These are phyloP conservation scores for Phlyctochytrium bullatum DNA, from an alignment of 192 early-diverging fungal genomes.

Conservation along the genomic window DNA sequence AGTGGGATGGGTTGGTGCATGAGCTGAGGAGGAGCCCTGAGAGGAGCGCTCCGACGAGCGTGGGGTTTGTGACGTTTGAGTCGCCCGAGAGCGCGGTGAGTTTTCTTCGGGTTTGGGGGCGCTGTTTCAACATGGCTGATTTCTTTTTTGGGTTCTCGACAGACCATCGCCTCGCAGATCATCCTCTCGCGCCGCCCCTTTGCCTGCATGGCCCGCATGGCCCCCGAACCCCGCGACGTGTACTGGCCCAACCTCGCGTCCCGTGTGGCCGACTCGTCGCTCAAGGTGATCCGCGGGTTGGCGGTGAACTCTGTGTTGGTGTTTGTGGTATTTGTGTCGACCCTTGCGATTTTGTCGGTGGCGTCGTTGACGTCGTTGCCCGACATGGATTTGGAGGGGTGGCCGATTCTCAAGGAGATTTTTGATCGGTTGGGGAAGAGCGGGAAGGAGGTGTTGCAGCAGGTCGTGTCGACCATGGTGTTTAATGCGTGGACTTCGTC, in stretches of 20 bases:
- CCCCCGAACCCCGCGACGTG: constrained; percentile 56
- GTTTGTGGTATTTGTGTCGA: constrained; percentile 13
- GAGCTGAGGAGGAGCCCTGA: constrained; percentile 34
- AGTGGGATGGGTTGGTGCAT: constrained; percentile 39
- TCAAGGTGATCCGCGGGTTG: constrained; percentile 48
- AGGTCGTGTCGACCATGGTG: constrained; percentile 44
- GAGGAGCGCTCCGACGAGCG: constrained; percentile 35
- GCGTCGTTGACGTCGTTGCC: constrained; percentile 31
- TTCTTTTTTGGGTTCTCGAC: not conserved
- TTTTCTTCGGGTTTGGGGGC: no score
- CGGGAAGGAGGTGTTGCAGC: constrained; percentile 37
- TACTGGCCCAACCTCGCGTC: constrained; percentile 56
- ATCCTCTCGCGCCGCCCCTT: constrained; percentile 44
- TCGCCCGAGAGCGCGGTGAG: constrained; percentile 53
- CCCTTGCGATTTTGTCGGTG: constrained; percentile 33
- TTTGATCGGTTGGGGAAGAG: constrained; percentile 30
- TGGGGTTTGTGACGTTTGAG: constrained; percentile 59
- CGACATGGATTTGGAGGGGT: constrained; percentile 25
- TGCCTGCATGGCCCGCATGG: constrained; percentile 44
- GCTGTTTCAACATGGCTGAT: not conserved
- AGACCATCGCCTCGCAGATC: constrained; percentile 49
- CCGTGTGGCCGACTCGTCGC: constrained; percentile 35
- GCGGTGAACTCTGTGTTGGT: constrained; percentile 25
- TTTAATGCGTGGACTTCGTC: constrained; percentile 46
- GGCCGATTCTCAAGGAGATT: constrained; percentile 31